Evolutionary conservation across 768 basidiomycete species (phyloP).

Genomic region (Chlorophyllum brunneum): DNA sequence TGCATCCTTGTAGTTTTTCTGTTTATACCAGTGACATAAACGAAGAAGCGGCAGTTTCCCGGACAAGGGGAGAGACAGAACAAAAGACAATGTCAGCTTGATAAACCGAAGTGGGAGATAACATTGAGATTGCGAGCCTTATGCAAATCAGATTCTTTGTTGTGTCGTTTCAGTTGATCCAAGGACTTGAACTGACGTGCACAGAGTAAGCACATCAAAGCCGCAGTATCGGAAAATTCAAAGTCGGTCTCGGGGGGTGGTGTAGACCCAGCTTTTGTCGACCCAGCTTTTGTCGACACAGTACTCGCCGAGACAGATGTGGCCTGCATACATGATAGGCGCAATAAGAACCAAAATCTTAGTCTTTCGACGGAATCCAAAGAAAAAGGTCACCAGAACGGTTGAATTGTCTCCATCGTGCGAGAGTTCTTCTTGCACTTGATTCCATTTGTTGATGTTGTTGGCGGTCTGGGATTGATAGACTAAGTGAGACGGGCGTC

Average conservation of each 20-base stretch:
- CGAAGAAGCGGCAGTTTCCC: conserved; percentile 4
- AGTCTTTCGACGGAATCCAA: conserved; percentile 13
- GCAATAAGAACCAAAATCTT: conserved; percentile 11
- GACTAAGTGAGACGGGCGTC: conserved; percentile 9
- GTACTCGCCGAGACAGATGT: conserved; percentile 7
- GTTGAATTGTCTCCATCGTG: conserved; percentile 6
- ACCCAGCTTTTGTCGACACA: conserved; percentile 11
- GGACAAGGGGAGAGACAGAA: conserved; percentile 4
- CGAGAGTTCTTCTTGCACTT: conserved; percentile 81
- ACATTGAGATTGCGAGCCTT: conserved; percentile 66
- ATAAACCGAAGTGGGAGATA: conserved; percentile 22
- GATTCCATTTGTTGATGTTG: conserved; percentile 97
- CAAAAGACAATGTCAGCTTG: conserved; percentile 25
- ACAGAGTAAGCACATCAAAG: conserved; percentile 85
- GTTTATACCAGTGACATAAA: conserved; percentile 17
- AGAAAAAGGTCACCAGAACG: conserved; percentile 30
- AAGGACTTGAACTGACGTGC: conserved; percentile 87
- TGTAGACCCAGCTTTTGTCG: conserved; percentile 25
- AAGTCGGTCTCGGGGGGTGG: conserved; percentile 57
- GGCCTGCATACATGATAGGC: conserved; percentile 12
- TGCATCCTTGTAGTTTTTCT: conserved; percentile 85
- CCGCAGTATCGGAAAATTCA: conserved; percentile 75
- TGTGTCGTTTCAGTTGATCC: conserved; percentile 86
- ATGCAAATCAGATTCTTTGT: conserved; percentile 91
- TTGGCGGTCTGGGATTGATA: conserved; percentile 59